phyloP scores from a whole-genome alignment of 2,329 filamentous ascomycete genomes.

The Trichocomaceae sp. region DNA sequence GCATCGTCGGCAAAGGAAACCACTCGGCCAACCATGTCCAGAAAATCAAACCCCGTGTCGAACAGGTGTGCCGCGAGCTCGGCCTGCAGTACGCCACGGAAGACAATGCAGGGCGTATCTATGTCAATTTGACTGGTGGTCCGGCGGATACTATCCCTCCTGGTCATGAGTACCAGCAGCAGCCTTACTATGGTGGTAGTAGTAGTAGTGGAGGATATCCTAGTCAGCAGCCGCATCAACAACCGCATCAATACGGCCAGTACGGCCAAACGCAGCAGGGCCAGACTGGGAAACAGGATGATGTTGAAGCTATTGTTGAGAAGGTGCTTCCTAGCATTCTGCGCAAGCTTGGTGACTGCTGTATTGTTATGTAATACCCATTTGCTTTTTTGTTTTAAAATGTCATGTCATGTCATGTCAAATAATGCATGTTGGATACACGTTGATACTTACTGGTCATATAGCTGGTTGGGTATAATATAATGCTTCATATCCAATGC shows the following conservation, averaged over 20 bases:
- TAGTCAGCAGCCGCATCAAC: conserved; percentile 40
- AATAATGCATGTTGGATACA: not conserved
- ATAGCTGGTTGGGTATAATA: not conserved
- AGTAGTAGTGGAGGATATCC: conserved; percentile 31
- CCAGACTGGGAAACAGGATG: conserved; percentile 49
- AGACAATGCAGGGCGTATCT: conserved; percentile 82
- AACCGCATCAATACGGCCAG: conserved; percentile 32
- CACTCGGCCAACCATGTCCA: conserved; percentile 76
- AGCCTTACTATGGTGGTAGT: conserved; percentile 30
- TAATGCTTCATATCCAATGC: not conserved
- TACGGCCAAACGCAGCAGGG: conserved; percentile 15
- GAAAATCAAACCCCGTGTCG: conserved; percentile 92
- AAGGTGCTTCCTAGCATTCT: conserved; percentile 56
- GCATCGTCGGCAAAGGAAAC: conserved; percentile 90
- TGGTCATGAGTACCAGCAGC: conserved; percentile 30
- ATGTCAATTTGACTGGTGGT: conserved; percentile 75
- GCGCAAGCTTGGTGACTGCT: conserved; percentile 62
- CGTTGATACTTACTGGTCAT: not conserved
- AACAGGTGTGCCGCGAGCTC: conserved; percentile 75
- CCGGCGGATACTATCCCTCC: conserved; percentile 44
- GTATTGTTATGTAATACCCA: conserved; percentile 62
- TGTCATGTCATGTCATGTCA: too few species aligned
- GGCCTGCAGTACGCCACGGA: conserved; percentile 79
- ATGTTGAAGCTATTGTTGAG: conserved; percentile 55
- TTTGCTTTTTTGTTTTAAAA: not conserved